A percentile compares a stretch with the other conserved stretches of the same genome.
phyloP scores from a whole-genome alignment of 2,329 filamentous ascomycete species.

The Elsinoe fawcettii region DNA sequence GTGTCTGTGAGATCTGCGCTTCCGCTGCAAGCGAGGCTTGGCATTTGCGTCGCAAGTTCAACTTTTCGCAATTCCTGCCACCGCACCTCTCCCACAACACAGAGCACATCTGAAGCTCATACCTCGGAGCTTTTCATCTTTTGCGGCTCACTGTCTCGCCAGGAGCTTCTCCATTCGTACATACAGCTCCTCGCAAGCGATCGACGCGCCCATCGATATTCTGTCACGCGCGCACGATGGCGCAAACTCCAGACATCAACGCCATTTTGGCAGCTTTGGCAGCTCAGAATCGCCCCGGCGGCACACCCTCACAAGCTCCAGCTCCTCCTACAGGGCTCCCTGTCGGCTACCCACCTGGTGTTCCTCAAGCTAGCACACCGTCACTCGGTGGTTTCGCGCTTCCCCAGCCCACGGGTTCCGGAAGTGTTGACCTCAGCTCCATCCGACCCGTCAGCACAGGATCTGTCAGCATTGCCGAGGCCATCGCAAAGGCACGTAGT shows the following conservation, averaged over 20 bases:
- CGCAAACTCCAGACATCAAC: slow-evolving; percentile 42
- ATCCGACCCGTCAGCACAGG: slow-evolving; percentile 74
- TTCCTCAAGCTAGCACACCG: slow-evolving; percentile 35
- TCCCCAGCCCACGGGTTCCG: slow-evolving; percentile 63
- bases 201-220: background rate
- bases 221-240: slow-evolving; percentile 28
- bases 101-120: background rate
- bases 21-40: slow-evolving; percentile 3
- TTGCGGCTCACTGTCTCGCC: background rate
- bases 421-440: slow-evolving; percentile 69
- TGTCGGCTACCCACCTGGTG: slow-evolving; percentile 35
- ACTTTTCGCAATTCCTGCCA: slow-evolving; percentile 13
- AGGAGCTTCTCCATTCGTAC: background rate
- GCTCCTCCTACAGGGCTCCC: slow-evolving; percentile 35
- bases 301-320: slow-evolving; percentile 39
- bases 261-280: slow-evolving; percentile 45
- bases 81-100: background rate
- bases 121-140: background rate
- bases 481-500: slow-evolving; percentile 74
- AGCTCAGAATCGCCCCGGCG: slow-evolving; percentile 45
- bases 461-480: slow-evolving; percentile 74
- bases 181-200: background rate
- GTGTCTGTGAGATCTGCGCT: background rate
- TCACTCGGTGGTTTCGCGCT: slow-evolving; percentile 41
- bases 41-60: background rate